These are phyloP conservation scores for Vitis rupestris DNA, from an alignment of 164 flowering plant species.

Conservation along the genomic window DNA sequence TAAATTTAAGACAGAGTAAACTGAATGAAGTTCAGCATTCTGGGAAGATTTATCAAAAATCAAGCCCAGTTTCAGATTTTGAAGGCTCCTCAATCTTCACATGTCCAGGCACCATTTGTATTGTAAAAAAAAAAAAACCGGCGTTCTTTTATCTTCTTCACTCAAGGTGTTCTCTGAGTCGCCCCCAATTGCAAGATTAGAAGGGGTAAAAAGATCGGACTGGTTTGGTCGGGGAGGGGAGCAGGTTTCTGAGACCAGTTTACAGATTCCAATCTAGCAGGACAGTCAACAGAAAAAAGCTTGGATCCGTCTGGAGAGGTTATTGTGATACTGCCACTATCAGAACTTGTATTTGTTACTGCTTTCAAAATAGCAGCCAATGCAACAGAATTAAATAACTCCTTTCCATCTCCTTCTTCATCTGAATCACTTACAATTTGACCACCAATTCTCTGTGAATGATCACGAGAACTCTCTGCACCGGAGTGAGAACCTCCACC, in stretches of 20 bases:
- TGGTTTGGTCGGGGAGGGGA: conserved; percentile 39
- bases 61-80: too few relatives aligned
- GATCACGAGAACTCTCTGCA: conserved; percentile 43
- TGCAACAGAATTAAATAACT: conserved; percentile 85
- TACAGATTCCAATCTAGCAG: conserved; percentile 87
- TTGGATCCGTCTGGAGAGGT: conserved; percentile 73
- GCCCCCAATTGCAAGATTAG: conserved; percentile 28
- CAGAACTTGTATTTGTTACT: conserved; percentile 58
- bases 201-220: conserved; percentile 40
- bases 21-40: neutral
- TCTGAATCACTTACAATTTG: conserved; percentile 86
- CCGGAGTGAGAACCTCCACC: conserved; percentile 43
- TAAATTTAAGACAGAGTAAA: conserved; percentile 2
- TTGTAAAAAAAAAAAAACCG: too few relatives aligned
- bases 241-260: conserved; percentile 56
- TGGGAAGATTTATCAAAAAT: conserved; percentile 13
- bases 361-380: conserved; percentile 92
- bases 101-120: too few relatives aligned
- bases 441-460: conserved; percentile 59
- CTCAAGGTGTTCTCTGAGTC: conserved; percentile 55
- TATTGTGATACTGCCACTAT: conserved; percentile 53
- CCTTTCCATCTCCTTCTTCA: conserved; percentile 75
- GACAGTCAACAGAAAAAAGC: conserved; percentile 87
- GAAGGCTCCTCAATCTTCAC: too few relatives aligned
- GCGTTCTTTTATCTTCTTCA: conserved; percentile 57